A percentile compares a stretch with the other conserved stretches of the same genome.
Evolutionary conservation across 1,284 basidiomycete genomes (phyloP).

Genomic region (Meripilus lineatus): DNA sequence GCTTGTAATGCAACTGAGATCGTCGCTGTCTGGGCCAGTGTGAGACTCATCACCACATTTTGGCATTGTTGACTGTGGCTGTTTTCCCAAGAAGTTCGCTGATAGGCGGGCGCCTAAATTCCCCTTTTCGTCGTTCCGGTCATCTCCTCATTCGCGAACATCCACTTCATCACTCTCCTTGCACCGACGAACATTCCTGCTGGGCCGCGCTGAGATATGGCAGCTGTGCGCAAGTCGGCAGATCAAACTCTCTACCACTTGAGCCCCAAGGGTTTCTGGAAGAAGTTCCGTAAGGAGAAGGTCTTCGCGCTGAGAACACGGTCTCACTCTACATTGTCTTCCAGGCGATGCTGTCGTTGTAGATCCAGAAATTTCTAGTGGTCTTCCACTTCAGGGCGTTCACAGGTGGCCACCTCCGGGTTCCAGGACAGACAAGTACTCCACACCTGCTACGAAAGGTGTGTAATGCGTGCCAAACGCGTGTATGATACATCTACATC

Average conservation of each 20-base stretch:
- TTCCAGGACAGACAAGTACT: conserved; percentile 81
- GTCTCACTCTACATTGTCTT: conserved; percentile 3
- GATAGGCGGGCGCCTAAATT: background rate
- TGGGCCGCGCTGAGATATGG: too few species aligned
- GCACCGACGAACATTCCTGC: too few species aligned
- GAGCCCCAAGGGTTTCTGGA: conserved; percentile 88
- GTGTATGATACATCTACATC: conserved; percentile 5
- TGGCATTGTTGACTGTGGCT: too few species aligned
- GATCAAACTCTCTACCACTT: conserved; percentile 88
- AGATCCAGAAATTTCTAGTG: conserved; percentile 89
- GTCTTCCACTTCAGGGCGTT: conserved; percentile 73
- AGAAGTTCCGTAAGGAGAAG: conserved; percentile 76
- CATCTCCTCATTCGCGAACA: too few species aligned
- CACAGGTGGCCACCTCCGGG: conserved; percentile 85
- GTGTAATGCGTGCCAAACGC: conserved; percentile 19
- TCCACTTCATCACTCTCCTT: too few species aligned
- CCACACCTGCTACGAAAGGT: conserved; percentile 87
- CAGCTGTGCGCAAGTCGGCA: conserved; percentile 63
- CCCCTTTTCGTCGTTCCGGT: conserved; percentile 14
- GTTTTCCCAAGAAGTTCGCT: background rate
- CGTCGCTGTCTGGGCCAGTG: too few species aligned
- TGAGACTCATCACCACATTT: too few species aligned
- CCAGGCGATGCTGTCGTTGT: conserved; percentile 72
- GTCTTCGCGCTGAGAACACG: background rate
- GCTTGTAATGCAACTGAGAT: too few species aligned